Conservation (phyloP, 2,329 filamentous ascomycete genomes). For the Aulographum hederae region DNA sequence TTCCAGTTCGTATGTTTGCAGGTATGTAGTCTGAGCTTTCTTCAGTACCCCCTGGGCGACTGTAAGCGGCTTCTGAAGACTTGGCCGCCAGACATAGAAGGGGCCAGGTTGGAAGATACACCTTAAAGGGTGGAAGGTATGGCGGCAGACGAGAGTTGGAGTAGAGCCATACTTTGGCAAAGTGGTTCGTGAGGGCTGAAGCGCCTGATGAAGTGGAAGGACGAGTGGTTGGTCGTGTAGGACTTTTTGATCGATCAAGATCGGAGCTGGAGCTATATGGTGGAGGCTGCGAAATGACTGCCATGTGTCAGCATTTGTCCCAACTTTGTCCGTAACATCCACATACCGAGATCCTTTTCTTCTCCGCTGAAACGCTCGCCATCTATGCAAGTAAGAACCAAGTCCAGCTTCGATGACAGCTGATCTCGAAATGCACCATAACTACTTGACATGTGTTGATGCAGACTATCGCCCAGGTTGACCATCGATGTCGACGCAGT, state of each 20-base stretch:
- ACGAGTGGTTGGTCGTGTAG: neutral
- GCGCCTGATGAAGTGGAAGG: neutral
- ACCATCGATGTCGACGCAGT: neutral
- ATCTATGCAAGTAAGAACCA: neutral
- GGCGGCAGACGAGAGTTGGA: constrained; percentile 57
- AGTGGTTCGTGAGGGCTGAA: constrained; percentile 35
- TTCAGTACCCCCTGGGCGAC: constrained; percentile 42
- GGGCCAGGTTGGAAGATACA: constrained; percentile 61
- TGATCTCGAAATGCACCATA: neutral
- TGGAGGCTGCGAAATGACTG: neutral
- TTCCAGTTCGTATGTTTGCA: constrained; percentile 54
- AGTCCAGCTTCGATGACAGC: neutral
- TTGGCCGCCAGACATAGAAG: constrained; percentile 62
- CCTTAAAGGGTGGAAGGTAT: constrained; percentile 45
- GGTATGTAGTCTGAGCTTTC: constrained; percentile 45
- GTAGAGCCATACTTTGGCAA: constrained; percentile 63
- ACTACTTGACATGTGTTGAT: neutral
- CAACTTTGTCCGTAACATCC: neutral
- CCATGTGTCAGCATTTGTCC: neutral
- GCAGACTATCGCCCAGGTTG: neutral
- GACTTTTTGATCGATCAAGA: neutral
- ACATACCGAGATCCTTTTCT: neutral
- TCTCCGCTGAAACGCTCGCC: neutral
- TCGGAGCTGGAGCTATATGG: neutral
- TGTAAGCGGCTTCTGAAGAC: constrained; percentile 61